Conservation (phyloP, 2,329 filamentous ascomycete species). For the Pseudogymnoascus sp. region DNA sequence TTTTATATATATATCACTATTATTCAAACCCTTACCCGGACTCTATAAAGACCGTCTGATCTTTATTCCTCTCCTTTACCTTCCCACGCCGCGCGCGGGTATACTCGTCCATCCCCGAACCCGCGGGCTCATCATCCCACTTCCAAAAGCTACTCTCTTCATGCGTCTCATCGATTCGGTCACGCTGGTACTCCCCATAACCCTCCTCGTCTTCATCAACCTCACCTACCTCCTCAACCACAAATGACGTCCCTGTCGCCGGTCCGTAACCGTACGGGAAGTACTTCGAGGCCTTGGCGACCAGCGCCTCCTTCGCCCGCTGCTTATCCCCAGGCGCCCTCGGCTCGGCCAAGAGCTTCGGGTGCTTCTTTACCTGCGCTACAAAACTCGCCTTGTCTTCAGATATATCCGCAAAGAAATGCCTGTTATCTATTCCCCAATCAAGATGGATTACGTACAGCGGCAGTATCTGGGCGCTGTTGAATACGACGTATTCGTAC, state of each 20-base stretch:
- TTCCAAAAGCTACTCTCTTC: conserved; percentile 20
- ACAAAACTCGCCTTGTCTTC: conserved; percentile 12
- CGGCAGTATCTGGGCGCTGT: conserved; percentile 35
- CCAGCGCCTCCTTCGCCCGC: conserved; percentile 30
- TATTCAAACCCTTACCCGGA: not conserved
- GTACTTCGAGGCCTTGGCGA: conserved; percentile 36
- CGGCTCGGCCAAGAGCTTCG: conserved; percentile 17
- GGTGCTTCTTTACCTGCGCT: conserved; percentile 14
- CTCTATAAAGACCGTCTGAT: not conserved
- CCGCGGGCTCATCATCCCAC: conserved; percentile 14
- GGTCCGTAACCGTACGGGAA: conserved; percentile 40
- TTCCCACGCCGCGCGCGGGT: not conserved
- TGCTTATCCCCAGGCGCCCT: conserved; percentile 30
- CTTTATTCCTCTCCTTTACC: no score
- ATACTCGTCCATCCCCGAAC: conserved; percentile 2
- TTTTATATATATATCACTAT: not conserved
- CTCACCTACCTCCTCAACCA: conserved; percentile 38
- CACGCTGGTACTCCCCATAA: conserved; percentile 34
- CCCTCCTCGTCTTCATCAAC: conserved; percentile 35
- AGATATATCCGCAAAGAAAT: conserved; percentile 21
- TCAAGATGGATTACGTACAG: conserved; percentile 39
- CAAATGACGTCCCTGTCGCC: conserved; percentile 33
- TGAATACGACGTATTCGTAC: conserved; percentile 37
- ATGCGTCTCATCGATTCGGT: conserved; percentile 22
- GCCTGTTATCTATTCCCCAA: conserved; percentile 28